phyloP scores from a whole-genome alignment of 345 rosid species.

The Salix arbutifolia region DNA sequence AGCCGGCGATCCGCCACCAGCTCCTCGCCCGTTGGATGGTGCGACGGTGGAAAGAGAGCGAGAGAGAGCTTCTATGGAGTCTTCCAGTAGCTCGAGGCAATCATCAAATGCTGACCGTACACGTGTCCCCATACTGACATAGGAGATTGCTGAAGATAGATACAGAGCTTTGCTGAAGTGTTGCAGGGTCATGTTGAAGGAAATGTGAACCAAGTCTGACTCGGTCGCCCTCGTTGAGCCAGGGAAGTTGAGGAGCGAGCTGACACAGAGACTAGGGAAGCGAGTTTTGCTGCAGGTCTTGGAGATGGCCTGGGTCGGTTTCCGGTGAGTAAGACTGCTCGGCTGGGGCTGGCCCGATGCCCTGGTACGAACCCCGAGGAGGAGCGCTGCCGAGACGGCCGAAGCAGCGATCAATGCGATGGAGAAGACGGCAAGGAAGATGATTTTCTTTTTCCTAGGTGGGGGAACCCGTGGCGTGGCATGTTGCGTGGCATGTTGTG shows the following conservation, averaged over 20 bases:
- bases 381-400: slow-evolving; percentile 42
- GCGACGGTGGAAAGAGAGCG: slow-evolving; percentile 56
- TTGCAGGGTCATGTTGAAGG: slow-evolving; percentile 87
- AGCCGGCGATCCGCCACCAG: slow-evolving; percentile 26
- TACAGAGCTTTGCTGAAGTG: slow-evolving; percentile 78
- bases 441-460: slow-evolving; percentile 31
- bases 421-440: slow-evolving; percentile 43
- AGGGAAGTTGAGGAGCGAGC: slow-evolving; percentile 64
- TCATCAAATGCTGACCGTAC: slow-evolving; percentile 76
- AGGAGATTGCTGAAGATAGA: slow-evolving; percentile 43
- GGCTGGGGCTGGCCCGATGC: slow-evolving; percentile 6
- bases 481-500: slow-evolving; percentile 3
- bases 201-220: slow-evolving; percentile 79
- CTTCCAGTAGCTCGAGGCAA: slow-evolving; percentile 85
- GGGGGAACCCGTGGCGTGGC: not conserved
- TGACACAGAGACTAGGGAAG: slow-evolving; percentile 60
- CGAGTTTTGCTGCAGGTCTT: slow-evolving; percentile 58
- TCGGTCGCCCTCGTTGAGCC: slow-evolving; percentile 55
- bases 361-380: slow-evolving; percentile 34
- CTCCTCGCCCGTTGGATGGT: slow-evolving; percentile 12
- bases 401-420: slow-evolving; percentile 52
- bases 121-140: slow-evolving; percentile 52
- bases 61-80: slow-evolving; percentile 71
- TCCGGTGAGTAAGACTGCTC: slow-evolving; percentile 20
- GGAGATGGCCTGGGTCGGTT: slow-evolving; percentile 77